Evolutionary conservation across 352 stramenopile species (phyloP).

Genomic region (Globisporangium sylvaticum): DNA sequence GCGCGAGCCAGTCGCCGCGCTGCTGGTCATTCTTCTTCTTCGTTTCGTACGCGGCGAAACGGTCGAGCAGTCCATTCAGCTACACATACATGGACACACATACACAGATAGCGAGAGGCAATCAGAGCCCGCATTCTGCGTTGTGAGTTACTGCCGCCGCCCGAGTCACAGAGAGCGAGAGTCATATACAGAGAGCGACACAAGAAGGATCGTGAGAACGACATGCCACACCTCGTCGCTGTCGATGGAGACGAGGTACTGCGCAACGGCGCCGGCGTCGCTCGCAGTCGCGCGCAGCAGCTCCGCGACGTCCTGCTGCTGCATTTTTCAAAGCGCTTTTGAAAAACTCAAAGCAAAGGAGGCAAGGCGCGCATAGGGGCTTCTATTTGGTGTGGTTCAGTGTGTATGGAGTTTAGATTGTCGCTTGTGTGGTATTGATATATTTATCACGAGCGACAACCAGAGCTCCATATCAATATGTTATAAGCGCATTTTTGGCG

Average conservation of each 20-base stretch:
- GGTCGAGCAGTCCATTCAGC: slow-evolving; percentile 59
- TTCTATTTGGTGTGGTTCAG: neutral
- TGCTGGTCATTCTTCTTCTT: slow-evolving; percentile 44
- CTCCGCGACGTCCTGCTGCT: slow-evolving; percentile 37
- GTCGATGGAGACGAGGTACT: slow-evolving; percentile 60
- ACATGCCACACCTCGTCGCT: slow-evolving; percentile 39
- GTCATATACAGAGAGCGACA: neutral
- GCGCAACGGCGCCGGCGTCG: slow-evolving; percentile 54
- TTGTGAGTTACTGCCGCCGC: neutral
- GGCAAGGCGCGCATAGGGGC: neutral
- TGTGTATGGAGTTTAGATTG: no score
- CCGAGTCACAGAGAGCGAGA: neutral
- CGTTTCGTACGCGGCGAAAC: slow-evolving; percentile 36
- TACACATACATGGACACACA: neutral
- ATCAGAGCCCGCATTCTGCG: neutral
- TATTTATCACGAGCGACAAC: no score
- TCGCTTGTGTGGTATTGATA: no score
- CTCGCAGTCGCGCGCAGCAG: slow-evolving; percentile 58
- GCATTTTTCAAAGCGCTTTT: neutral
- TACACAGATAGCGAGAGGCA: neutral
- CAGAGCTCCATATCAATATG: no score
- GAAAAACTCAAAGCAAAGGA: slow-evolving; percentile 11
- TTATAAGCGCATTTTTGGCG: no score
- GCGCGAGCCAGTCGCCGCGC: slow-evolving; percentile 54
- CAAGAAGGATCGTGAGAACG: neutral